Evolutionary conservation across 2,329 filamentous ascomycete species (phyloP), one percentile per base, ranked within the genome.

Genomic region (Neonectria faginata): DNA sequence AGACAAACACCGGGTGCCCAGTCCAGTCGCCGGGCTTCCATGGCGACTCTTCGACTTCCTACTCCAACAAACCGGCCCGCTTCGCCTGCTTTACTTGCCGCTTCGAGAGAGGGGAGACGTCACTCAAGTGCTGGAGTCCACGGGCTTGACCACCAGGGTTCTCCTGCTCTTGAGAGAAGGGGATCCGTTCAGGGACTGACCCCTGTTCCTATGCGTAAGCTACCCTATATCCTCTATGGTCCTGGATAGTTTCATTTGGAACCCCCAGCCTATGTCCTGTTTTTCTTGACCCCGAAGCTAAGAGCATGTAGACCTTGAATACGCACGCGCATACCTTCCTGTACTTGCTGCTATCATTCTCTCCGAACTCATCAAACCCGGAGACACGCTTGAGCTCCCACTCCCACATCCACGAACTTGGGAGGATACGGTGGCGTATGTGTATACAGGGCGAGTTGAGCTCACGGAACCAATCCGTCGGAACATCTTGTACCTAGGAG

Each of bases 351-450:
- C 84, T 2, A 76, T 89, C 51, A 83, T 90, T 67, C 78, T 85
- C 36, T 88, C 85, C 0, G 82, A 84, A 5, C 80, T 85, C 68
- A 80, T 89, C 22, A 76, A 77, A 14, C 79, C 80, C 25, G 83
- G 85, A 29, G 87, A 89, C 69, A 78, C 79, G 2, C 79, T 90
- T 56, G 86, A 89, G 67, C 77, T 90, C 10, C 87, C 87, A 0
- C 67, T 90, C 59, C 88, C 88, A 1, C 79, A 84, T 61, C 87
- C 88, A 1, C 81, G 83, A 55, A 83, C 79, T 8, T 90, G 88
- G 88, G 71, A 74, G 2, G 82, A 85, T 58, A 88, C 87, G 0
- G 78, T 88, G n/a, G 77, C 79, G 4, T 85, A 86, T 69, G 79
- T 87, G 27, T 89, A 89, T 71, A 86, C 83, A 0, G 84, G 84